Base-by-base conservation (phyloP, 345 rosid genomes). In the Barbarea vulgaris region DNA sequence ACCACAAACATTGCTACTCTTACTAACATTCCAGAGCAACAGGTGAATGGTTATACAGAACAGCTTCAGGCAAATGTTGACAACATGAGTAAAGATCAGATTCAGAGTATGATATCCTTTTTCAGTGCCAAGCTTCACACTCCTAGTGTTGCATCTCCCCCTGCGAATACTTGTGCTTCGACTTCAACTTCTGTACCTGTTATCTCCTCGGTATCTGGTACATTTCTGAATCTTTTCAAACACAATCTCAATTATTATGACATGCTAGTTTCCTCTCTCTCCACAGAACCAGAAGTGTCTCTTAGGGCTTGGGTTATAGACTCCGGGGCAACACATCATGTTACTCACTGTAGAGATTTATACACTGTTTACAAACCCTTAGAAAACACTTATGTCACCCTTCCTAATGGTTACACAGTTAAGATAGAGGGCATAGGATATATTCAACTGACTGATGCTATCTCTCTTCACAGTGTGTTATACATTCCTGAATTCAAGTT, bases 71-170 rank as follows among this genome's bases (percentile, higher is more conserved):
- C n/a, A n/a, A n/a, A n/a, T n/a, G n/a, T n/a, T n/a, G n/a, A n/a
- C n/a, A n/a, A 41, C 17, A 41, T 41, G 47, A 10, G 15, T 4
- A 41, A 41, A 15, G 17, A 41, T 51, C 55, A 53, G 1, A 24
- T 53, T 0, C 33, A 53, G 2, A 3, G 1, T 0, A 14, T 53
- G 10, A 53, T 53, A 2, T 53, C 58, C 0, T 25, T 12, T 14
- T 2, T 25, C 1, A 53, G 58, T 11, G 2, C 58, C 9, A 25
- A 14, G n/a, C 33, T 53, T 14, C 33, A 12, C 0, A 2, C 10
- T 13, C 0, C 10, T 12, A 1, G 4, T 25, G 9, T 1, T 6
- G 0, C 18, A 1, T 5, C 33, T 13, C 0, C 2, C n/a, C n/a
- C n/a, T n/a, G n/a, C n/a, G 1, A 2, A 4, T 5, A 3, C 10